Evolutionary conservation across 2,329 filamentous ascomycete species (phyloP), one percentile per base, ranked within the genome.

Genomic region (Aspergillus phoenicis): DNA sequence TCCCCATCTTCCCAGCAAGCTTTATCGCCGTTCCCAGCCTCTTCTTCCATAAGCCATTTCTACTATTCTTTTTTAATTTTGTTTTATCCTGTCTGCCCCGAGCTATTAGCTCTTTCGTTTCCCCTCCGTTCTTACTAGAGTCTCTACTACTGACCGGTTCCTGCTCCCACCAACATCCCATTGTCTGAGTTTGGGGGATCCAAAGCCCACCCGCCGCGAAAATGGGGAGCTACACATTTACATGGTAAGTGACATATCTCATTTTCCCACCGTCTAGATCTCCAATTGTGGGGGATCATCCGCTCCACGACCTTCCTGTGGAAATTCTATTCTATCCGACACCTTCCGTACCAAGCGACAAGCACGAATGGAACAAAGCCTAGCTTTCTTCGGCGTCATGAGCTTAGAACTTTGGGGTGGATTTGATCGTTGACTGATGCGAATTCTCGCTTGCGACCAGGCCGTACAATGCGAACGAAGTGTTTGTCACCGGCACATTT

Each of bases 401-500:
- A 38, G 45, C 52, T 59, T 17, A 49, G 22, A 22, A 45, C 33
- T 49, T 26, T 30, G 52, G 39, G 43, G 30, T 49, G 33, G 45
- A 69, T 65, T 68, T 47, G 59, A 59, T 64, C 58, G 65, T 73
- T 75, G 65, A 75, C 72, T 59, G 64, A 61, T 66, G 41, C 67
- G 64, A 61, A 55, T 63, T 62, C 61, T 72, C 63, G 63, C 69
- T 64, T 72, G 68, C 43, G 20, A 57, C 43, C 79, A 97, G 94
- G 94, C 87, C 89, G 74, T 89, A 95, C 77, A 83, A 87, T 70
- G 93, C 91, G 75, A 85, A 88, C 68, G 90, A 96, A 75, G 94
- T 98, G 77, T 94, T 90, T 78, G 95, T 98, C 70, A 98, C 94
- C 43, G 95, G 95, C 75, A 94, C 91, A 65, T 98, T 98, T 75